These are phyloP conservation scores for Xylaria hypoxylon DNA, from an alignment of 2,329 filamentous ascomycete species.

Conservation along the genomic window DNA sequence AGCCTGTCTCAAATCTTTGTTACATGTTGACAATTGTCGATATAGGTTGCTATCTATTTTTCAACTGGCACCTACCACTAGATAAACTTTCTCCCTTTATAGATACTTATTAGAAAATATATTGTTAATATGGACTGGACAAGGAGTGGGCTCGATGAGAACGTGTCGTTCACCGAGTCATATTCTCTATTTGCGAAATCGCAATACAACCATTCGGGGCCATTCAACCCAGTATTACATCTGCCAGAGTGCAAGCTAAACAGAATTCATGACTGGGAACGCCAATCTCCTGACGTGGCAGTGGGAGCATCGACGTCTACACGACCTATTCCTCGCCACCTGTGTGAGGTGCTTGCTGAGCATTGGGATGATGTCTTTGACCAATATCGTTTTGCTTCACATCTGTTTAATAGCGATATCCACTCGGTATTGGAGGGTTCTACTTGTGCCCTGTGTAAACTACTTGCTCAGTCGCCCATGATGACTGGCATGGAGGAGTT, in stretches of 20 bases:
- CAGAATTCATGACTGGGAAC: conserved; percentile 5
- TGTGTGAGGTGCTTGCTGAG: conserved; percentile 21
- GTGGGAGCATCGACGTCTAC: not conserved
- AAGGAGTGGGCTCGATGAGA: conserved; percentile 7
- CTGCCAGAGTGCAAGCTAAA: conserved; percentile 15
- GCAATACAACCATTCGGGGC: not conserved
- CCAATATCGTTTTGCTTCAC: conserved; percentile 20
- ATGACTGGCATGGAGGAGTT: not conserved
- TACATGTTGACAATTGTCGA: too few species aligned
- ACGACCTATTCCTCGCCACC: conserved; percentile 8
- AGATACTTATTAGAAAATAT: too few species aligned
- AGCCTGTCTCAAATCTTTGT: too few species aligned
- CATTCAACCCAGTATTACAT: conserved; percentile 19
- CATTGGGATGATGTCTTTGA: conserved; percentile 27
- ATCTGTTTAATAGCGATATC: conserved; percentile 3
- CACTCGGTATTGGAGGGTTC: not conserved
- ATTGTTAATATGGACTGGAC: conserved; percentile 17
- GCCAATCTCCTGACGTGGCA: not conserved
- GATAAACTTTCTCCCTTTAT: too few species aligned
- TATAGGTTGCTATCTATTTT: too few species aligned
- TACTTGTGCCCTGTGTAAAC: conserved; percentile 10
- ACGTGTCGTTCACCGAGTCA: conserved; percentile 5
- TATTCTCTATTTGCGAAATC: not conserved
- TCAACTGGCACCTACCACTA: too few species aligned
- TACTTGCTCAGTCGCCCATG: conserved; percentile 12